phyloP scores from a whole-genome alignment of 2,329 filamentous ascomycete genomes.

The Magnaporthales sp. region DNA sequence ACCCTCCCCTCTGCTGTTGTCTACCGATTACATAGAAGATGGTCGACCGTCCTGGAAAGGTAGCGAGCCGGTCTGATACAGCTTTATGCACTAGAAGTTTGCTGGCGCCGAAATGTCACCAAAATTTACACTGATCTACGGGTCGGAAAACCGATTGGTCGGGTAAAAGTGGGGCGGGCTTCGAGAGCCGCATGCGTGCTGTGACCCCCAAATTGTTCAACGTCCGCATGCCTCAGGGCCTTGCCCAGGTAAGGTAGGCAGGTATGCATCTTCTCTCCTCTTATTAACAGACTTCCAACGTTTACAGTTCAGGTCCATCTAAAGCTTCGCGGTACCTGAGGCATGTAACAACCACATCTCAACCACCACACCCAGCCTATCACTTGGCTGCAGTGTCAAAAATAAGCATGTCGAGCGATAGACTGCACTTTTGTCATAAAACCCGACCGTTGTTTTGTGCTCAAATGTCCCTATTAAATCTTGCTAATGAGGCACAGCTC shows the following conservation, averaged over 20 bases:
- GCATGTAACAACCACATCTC: too few relatives aligned
- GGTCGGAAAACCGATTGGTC: not conserved
- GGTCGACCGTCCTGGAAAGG: not conserved
- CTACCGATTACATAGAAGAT: not conserved
- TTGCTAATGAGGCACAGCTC: constrained; percentile 1
- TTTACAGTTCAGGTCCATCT: not conserved
- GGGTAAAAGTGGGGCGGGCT: not conserved
- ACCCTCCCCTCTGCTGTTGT: not conserved
- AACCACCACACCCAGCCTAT: too few relatives aligned
- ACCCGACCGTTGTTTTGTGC: not conserved
- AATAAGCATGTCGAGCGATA: too few relatives aligned
- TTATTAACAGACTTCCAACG: not conserved
- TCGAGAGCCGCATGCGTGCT: not conserved
- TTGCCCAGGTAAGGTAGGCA: too few relatives aligned
- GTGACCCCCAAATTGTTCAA: not conserved
- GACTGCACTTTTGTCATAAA: not conserved
- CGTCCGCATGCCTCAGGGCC: too few relatives aligned
- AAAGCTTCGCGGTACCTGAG: too few relatives aligned
- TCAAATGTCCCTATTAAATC: constrained; percentile 1
- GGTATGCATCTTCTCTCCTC: too few relatives aligned
- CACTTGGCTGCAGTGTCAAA: too few relatives aligned
- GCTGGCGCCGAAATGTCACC: not conserved
- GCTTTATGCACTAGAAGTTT: not conserved
- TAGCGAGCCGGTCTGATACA: not conserved
- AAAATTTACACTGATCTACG: not conserved